These are phyloP conservation scores for Candida corydali DNA, from an alignment of 805 yeast species.

Conservation along the genomic window DNA sequence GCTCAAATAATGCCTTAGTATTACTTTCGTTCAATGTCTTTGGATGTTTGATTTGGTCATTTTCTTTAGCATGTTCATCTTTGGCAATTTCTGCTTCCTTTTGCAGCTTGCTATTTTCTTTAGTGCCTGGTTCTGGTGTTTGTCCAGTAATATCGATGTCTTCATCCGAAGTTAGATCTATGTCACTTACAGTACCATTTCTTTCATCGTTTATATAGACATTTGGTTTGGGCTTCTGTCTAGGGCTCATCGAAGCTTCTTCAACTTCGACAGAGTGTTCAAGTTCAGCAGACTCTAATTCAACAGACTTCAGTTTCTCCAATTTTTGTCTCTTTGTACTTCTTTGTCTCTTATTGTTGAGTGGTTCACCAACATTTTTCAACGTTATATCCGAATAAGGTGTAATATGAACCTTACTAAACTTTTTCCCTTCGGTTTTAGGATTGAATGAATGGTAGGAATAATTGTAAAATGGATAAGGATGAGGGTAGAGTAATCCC, in stretches of 20 bases:
- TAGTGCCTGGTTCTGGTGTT: background rate
- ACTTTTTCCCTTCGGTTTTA: constrained; percentile 21
- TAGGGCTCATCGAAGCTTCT: background rate
- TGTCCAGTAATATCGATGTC: background rate
- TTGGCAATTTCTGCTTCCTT: background rate
- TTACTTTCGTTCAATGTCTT: no score
- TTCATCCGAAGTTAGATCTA: constrained; percentile 1
- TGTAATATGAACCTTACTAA: constrained; percentile 21
- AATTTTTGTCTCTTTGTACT: constrained; percentile 2
- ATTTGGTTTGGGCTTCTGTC: background rate
- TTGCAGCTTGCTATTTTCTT: no score
- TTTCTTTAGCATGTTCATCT: background rate
- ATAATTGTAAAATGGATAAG: constrained; percentile 43
- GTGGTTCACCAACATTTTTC: constrained; percentile 13
- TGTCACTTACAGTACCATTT: constrained; percentile 2
- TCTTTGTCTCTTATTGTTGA: constrained; percentile 6
- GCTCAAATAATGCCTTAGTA: no score
- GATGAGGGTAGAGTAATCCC: constrained; percentile 42
- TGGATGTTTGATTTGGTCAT: no score
- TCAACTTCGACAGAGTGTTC: background rate
- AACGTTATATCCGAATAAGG: constrained; percentile 37
- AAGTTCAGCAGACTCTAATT: background rate
- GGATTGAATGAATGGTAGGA: constrained; percentile 37
- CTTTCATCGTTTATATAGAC: background rate
- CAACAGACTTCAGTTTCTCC: constrained; percentile 3